These are phyloP conservation scores for Penicillium flavigenum DNA, from an alignment of 495 filamentous ascomycete genomes.

Conservation along the genomic window DNA sequence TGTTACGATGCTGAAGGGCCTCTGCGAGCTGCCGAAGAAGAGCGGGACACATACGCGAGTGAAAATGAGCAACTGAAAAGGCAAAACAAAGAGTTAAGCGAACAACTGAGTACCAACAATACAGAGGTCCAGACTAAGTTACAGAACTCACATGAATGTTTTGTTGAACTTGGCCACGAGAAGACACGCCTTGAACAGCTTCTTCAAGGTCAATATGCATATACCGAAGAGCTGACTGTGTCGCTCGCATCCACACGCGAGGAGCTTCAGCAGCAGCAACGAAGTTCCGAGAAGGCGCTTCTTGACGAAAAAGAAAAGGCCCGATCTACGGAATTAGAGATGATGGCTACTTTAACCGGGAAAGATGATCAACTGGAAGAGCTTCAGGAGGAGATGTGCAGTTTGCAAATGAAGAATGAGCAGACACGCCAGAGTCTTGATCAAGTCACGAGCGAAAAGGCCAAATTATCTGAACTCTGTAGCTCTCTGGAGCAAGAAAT, in stretches of 20 bases:
- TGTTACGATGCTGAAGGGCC: conserved; percentile 52
- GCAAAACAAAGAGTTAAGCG: conserved; percentile 24
- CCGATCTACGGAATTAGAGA: conserved; percentile 42
- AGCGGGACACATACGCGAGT: conserved; percentile 36
- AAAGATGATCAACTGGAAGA: conserved; percentile 49
- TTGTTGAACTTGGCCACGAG: conserved; percentile 30
- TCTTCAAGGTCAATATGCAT: conserved; percentile 25
- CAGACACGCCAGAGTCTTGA: conserved; percentile 21
- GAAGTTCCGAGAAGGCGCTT: conserved; percentile 24
- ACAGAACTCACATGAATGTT: conserved; percentile 21
- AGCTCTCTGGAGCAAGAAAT: conserved; percentile 25
- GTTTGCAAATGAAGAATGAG: conserved; percentile 23
- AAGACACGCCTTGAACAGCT: conserved; percentile 33
- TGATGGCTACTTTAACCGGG: conserved; percentile 45
- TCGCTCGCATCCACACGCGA: conserved; percentile 25
- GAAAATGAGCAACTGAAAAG: conserved; percentile 30
- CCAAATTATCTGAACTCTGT: conserved; percentile 13
- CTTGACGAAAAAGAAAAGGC: conserved; percentile 30
- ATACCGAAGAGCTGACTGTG: conserved; percentile 31
- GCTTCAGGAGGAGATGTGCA: conserved; percentile 28
- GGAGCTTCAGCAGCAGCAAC: conserved; percentile 32
- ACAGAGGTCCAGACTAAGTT: conserved; percentile 28
- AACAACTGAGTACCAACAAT: conserved; percentile 13
- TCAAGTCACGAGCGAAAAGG: conserved; percentile 22
- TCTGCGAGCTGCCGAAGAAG: conserved; percentile 43